Evolutionary conservation across 495 filamentous ascomycete species (phyloP).

Genomic region (Hypoxylon lienhwacheense): DNA sequence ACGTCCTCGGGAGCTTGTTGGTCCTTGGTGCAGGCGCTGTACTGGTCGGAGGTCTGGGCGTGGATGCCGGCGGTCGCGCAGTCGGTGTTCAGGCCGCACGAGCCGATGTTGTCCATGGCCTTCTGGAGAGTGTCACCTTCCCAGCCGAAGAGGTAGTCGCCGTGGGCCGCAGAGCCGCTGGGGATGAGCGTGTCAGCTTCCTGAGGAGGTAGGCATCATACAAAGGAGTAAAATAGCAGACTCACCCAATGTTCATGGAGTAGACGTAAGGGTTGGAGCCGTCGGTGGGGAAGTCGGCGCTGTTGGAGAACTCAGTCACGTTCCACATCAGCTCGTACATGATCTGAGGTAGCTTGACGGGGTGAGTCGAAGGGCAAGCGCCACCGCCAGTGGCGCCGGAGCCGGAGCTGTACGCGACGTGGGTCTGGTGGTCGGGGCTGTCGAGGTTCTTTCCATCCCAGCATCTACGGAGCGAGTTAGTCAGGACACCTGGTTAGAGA

Average conservation of each 20-base stretch:
- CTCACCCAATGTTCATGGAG: constrained; percentile 55
- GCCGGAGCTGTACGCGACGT: constrained; percentile 61
- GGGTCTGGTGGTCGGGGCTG: constrained; percentile 63
- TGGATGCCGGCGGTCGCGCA: constrained; percentile 52
- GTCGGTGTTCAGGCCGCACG: constrained; percentile 59
- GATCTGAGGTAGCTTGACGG: constrained; percentile 64
- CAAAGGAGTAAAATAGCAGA: constrained; percentile 9
- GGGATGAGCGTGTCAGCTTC: neutral
- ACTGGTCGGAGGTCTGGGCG: constrained; percentile 45
- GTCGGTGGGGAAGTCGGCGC: constrained; percentile 57
- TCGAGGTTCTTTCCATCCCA: constrained; percentile 61
- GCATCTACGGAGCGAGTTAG: constrained; percentile 41
- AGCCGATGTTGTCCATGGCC: constrained; percentile 55
- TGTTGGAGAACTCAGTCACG: constrained; percentile 57
- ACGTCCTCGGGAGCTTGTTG: constrained; percentile 55
- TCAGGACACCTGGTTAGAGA: neutral
- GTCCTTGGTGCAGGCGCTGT: constrained; percentile 52
- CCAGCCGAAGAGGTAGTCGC: constrained; percentile 83
- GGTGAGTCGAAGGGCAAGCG: constrained; percentile 61
- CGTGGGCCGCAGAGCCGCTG: constrained; percentile 60
- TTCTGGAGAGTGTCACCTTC: constrained; percentile 64
- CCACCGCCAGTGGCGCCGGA: constrained; percentile 56
- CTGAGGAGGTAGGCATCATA: neutral
- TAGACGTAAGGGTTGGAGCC: constrained; percentile 59
- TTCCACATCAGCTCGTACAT: constrained; percentile 73